Evolutionary conservation across 2,329 filamentous ascomycete genomes (phyloP).

Genomic region (Fusarium sp.): DNA sequence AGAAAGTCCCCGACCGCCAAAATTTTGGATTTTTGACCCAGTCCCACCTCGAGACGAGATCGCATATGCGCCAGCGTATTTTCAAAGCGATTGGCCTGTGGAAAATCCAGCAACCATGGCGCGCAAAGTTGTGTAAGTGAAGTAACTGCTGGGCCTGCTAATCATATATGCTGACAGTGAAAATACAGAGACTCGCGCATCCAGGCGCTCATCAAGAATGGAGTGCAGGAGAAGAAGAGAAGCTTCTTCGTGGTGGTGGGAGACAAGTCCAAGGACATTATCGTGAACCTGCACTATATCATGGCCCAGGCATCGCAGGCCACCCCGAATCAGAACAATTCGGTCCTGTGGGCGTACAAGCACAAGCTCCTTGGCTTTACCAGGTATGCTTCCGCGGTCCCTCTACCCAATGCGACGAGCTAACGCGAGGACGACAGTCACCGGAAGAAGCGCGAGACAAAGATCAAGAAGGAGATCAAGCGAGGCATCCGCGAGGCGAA

Average conservation of each 20-base stretch:
- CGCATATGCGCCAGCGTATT: slow-evolving; percentile 46
- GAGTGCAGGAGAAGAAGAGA: slow-evolving; percentile 93
- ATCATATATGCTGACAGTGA: slow-evolving; percentile 9
- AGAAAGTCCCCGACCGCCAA: slow-evolving; percentile 52
- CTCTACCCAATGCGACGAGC: slow-evolving; percentile 18
- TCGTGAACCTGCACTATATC: slow-evolving; percentile 93
- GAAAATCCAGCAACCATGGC: slow-evolving; percentile 60
- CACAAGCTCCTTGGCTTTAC: slow-evolving; percentile 96
- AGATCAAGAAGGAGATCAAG: slow-evolving; percentile 99
- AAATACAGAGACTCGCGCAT: slow-evolving; percentile 83
- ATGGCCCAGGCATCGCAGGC: slow-evolving; percentile 74
- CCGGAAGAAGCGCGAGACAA: slow-evolving; percentile 96
- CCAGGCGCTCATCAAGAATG: slow-evolving; percentile 90
- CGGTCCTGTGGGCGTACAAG: slow-evolving; percentile 98
- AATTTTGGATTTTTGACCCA: slow-evolving; percentile 53
- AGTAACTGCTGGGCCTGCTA: accelerated
- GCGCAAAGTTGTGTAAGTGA: slow-evolving; percentile 67
- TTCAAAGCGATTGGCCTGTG: slow-evolving; percentile 43
- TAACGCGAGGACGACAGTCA: slow-evolving; percentile 66
- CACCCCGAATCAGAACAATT: slow-evolving; percentile 91
- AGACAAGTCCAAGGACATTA: slow-evolving; percentile 92
- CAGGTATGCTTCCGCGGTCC: slow-evolving; percentile 58
- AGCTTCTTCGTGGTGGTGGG: slow-evolving; percentile 98
- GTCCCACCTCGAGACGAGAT: slow-evolving; percentile 42
- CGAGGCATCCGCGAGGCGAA: slow-evolving; percentile 93